Evolutionary conservation across 768 basidiomycete genomes (phyloP).

Genomic region (Lentinula sp.): DNA sequence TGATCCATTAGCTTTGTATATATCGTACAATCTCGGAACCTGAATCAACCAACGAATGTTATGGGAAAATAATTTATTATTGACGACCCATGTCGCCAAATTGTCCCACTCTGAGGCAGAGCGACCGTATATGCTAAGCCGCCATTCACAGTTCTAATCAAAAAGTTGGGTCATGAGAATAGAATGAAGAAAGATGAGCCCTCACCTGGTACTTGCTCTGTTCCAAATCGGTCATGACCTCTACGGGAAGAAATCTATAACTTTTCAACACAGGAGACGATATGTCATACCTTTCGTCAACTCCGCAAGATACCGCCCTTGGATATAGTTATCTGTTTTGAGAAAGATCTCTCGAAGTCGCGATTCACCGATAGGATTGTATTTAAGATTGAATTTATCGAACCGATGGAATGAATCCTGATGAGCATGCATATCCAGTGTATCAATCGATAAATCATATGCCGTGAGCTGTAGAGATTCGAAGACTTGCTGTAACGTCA

Average conservation of each 20-base stretch:
- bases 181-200: background rate
- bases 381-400: conserved; percentile 97
- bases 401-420: conserved; percentile 98
- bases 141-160: conserved; percentile 88
- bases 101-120: conserved; percentile 91
- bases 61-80: conserved; percentile 90
- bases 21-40: conserved; percentile 88
- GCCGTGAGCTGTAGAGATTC: conserved; percentile 91
- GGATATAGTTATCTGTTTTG: conserved; percentile 93
- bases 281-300: conserved; percentile 69
- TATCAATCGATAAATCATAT: conserved; percentile 97
- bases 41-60: conserved; percentile 99
- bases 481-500: conserved; percentile 93
- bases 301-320: conserved; percentile 92
- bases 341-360: conserved; percentile 94
- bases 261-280: background rate
- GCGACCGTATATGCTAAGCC: conserved; percentile 92
- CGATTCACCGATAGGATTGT: conserved; percentile 95
- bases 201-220: conserved; percentile 96
- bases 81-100: conserved; percentile 92
- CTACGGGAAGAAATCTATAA: conserved; percentile 30
- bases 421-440: conserved; percentile 99
- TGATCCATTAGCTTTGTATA: conserved; percentile 86
- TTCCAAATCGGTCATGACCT: conserved; percentile 96
- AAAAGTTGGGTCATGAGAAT: background rate